Evolutionary conservation across 306 rosid species (phyloP).

Genomic region (Cicer judaicum): DNA sequence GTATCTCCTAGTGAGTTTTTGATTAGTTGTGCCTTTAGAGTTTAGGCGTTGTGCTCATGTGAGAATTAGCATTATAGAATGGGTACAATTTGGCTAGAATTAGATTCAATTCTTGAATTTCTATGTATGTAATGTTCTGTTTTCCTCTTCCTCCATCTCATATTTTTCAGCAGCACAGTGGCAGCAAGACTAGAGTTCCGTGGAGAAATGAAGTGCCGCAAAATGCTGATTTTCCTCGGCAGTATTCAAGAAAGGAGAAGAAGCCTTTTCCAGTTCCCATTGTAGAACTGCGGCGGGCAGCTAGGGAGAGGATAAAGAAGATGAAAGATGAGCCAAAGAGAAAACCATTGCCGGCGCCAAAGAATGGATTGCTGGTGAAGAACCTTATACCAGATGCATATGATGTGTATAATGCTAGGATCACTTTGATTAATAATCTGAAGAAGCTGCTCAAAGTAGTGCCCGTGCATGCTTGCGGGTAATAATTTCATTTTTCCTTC

Average conservation of each 20-base stretch:
- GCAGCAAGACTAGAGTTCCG: slow-evolving; percentile 47
- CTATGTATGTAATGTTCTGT: not conserved
- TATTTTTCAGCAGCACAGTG: slow-evolving; percentile 44
- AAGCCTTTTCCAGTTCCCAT: slow-evolving; percentile 90
- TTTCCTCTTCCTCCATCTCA: not conserved
- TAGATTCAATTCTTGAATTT: slow-evolving; percentile 17
- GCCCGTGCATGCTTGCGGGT: slow-evolving; percentile 93
- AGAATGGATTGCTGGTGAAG: slow-evolving; percentile 83
- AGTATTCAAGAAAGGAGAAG: slow-evolving; percentile 80
- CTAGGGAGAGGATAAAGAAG: slow-evolving; percentile 91
- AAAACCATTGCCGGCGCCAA: slow-evolving; percentile 72
- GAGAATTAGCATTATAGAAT: slow-evolving; percentile 1
- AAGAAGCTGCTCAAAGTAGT: slow-evolving; percentile 85
- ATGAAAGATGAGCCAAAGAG: slow-evolving; percentile 66
- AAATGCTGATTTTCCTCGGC: slow-evolving; percentile 78
- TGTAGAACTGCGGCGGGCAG: slow-evolving; percentile 86
- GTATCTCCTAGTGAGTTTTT: not conserved
- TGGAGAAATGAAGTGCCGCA: slow-evolving; percentile 67
- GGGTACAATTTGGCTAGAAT: slow-evolving; percentile 11
- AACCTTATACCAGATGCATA: slow-evolving; percentile 76
- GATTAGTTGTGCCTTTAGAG: not conserved
- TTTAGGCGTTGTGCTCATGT: slow-evolving; percentile 1
- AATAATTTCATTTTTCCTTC: slow-evolving; percentile 48
- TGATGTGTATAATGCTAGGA: slow-evolving; percentile 78
- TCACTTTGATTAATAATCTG: slow-evolving; percentile 81